Percentiles rank a stretch among this genome's conserved stretches.
Conservation (phyloP, 495 filamentous ascomycete species). For the Lophium mytilinum region DNA sequence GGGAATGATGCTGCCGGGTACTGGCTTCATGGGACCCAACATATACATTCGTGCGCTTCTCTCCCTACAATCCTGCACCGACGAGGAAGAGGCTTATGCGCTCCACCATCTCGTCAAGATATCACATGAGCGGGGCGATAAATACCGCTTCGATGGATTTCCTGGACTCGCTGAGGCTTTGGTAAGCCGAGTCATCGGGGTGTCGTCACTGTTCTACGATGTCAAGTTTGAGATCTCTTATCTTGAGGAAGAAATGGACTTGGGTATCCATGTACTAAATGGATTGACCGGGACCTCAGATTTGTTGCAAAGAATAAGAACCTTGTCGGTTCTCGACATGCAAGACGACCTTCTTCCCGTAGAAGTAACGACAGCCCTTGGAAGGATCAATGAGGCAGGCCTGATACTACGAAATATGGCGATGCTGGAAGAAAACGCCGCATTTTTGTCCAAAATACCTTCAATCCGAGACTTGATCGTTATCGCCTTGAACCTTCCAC, state of each 20-base stretch:
- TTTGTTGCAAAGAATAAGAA: conserved; percentile 58
- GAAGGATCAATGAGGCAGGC: conserved; percentile 75
- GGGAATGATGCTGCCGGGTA: conserved; percentile 48
- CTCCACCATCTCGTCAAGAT: conserved; percentile 92
- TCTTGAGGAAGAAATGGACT: conserved; percentile 45
- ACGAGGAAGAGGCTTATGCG: conserved; percentile 78
- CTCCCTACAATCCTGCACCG: conserved; percentile 70
- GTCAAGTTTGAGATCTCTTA: conserved; percentile 76
- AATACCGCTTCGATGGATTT: conserved; percentile 89
- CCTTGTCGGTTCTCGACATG: conserved; percentile 43
- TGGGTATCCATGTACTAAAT: conserved; percentile 51
- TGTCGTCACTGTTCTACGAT: conserved; percentile 67
- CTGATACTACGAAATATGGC: conserved; percentile 90
- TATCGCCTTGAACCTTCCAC: conserved; percentile 70
- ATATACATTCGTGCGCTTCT: conserved; percentile 79
- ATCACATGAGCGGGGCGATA: conserved; percentile 87
- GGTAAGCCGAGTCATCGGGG: conserved; percentile 69
- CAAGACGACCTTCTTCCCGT: conserved; percentile 67
- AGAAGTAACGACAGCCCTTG: conserved; percentile 57
- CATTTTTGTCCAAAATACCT: conserved; percentile 63
- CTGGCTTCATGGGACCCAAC: conserved; percentile 62
- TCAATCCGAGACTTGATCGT: conserved; percentile 72
- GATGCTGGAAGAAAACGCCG: conserved; percentile 79
- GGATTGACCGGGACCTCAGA: conserved; percentile 70
- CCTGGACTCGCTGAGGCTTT: conserved; percentile 83